phyloP scores from a whole-genome alignment of 305 asterid genomes.

The Rubia peregrina region DNA sequence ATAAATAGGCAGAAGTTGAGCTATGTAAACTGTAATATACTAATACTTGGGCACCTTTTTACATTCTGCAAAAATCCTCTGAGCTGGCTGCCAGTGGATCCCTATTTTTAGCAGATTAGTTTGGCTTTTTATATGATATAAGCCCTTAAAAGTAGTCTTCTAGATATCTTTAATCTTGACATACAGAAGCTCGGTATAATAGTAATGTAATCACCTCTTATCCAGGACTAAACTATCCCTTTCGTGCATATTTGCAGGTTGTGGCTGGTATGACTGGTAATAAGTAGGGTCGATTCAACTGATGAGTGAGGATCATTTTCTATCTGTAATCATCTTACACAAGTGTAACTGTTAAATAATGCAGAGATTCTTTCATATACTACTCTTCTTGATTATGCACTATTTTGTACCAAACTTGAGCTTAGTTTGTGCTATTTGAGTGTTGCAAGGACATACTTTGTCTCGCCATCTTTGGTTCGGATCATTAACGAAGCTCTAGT shows the following conservation, averaged over 20 bases:
- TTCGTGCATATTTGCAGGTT: slow-evolving; percentile 36
- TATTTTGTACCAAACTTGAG: slow-evolving; percentile 4
- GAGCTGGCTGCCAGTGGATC: not conserved
- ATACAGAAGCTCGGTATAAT: not conserved
- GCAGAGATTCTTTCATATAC: not conserved
- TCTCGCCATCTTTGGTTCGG: not conserved
- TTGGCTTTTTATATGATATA: not conserved
- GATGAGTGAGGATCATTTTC: slow-evolving; percentile 5
- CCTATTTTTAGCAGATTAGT: not conserved
- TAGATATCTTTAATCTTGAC: not conserved
- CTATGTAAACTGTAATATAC: not conserved
- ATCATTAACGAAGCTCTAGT: not conserved
- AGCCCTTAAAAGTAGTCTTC: not conserved
- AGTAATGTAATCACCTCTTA: not conserved
- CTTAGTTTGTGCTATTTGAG: not conserved
- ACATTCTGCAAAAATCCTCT: not conserved
- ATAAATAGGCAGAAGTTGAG: not conserved
- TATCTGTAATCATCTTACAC: not conserved
- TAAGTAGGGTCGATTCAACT: slow-evolving; percentile 17
- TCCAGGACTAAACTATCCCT: slow-evolving; percentile 4
- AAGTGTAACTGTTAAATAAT: not conserved
- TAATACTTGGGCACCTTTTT: not conserved
- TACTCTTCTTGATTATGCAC: slow-evolving; percentile 1
- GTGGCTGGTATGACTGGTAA: slow-evolving; percentile 66
- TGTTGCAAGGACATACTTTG: not conserved